These are phyloP conservation scores for Suillus bovinus DNA, from an alignment of 768 basidiomycete genomes.

Conservation along the genomic window DNA sequence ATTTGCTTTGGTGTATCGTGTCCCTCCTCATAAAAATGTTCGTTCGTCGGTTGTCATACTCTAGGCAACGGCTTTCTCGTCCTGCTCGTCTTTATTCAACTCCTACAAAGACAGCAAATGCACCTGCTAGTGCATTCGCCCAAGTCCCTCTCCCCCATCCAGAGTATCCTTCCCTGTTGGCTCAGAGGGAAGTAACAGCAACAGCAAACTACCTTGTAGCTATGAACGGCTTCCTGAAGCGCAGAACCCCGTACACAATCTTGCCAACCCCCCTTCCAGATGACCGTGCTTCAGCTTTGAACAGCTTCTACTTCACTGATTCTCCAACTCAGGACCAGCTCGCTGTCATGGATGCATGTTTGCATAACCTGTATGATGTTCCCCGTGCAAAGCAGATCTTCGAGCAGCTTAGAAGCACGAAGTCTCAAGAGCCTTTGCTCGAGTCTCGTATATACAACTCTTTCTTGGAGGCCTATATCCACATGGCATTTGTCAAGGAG, in stretches of 20 bases:
- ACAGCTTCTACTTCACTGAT: slow-evolving; percentile 62
- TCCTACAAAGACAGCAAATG: slow-evolving; percentile 54
- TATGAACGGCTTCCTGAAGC: slow-evolving; percentile 53
- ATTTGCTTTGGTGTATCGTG: slow-evolving; percentile 1
- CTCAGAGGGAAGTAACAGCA: slow-evolving; percentile 19
- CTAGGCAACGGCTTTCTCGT: slow-evolving; percentile 66
- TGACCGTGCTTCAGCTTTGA: slow-evolving; percentile 38
- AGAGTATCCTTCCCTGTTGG: slow-evolving; percentile 43
- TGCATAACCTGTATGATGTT: slow-evolving; percentile 74
- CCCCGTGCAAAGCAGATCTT: slow-evolving; percentile 76
- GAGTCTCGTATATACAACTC: slow-evolving; percentile 57
- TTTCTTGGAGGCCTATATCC: slow-evolving; percentile 64
- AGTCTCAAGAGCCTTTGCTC: slow-evolving; percentile 47
- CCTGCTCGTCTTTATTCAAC: slow-evolving; percentile 72
- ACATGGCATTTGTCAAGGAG: slow-evolving; percentile 54
- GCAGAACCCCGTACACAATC: slow-evolving; percentile 51
- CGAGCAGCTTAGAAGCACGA: slow-evolving; percentile 51
- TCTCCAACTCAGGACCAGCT: slow-evolving; percentile 66
- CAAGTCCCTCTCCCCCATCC: slow-evolving; percentile 36
- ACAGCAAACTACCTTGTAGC: slow-evolving; percentile 27
- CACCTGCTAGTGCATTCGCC: slow-evolving; percentile 51
- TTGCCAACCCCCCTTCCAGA: slow-evolving; percentile 67
- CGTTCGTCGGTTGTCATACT: slow-evolving; percentile 44
- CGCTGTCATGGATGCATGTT: slow-evolving; percentile 82
- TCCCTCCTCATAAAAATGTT: background rate